A percentile compares a stretch with the other conserved stretches of the same genome.
These are phyloP conservation scores for Pseudogymnoascus sp. DNA, from an alignment of 2,329 filamentous ascomycete species.

Conservation along the genomic window DNA sequence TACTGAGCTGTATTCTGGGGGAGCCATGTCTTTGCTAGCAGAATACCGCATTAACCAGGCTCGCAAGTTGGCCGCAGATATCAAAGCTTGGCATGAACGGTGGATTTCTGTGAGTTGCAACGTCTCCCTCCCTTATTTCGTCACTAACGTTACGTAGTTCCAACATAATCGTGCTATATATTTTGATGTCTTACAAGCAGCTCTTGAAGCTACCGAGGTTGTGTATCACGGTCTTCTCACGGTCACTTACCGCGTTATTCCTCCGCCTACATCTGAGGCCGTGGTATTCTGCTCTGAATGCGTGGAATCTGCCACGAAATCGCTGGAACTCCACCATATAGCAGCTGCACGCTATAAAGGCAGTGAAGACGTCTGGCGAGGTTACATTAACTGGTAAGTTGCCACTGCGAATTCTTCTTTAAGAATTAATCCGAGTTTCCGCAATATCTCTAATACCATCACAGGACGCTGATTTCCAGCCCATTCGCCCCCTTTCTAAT, in stretches of 20 bases:
- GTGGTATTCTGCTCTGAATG: conserved; percentile 14
- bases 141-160: not conserved
- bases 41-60: not conserved
- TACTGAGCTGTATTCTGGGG: conserved; percentile 10
- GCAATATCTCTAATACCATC: not conserved
- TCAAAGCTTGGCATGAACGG: not conserved
- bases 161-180: not conserved
- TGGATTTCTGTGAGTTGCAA: not conserved
- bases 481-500: conserved; percentile 17
- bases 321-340: conserved; percentile 11
- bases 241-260: conserved; percentile 15
- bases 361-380: conserved; percentile 8
- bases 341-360: conserved; percentile 6
- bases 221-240: conserved; percentile 12
- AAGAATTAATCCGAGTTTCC: not conserved
- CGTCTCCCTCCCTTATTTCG: not conserved
- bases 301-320: conserved; percentile 11
- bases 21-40: not conserved
- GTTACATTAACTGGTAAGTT: conserved; percentile 13
- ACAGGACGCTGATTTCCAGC: conserved; percentile 12
- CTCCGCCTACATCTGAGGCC: conserved; percentile 4
- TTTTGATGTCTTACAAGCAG: conserved; percentile 9
- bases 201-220: conserved; percentile 12
- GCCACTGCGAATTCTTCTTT: not conserved
- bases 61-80: not conserved